Evolutionary conservation across 2,329 filamentous ascomycete species (phyloP).

Genomic region (Trichophyton benhamiae): DNA sequence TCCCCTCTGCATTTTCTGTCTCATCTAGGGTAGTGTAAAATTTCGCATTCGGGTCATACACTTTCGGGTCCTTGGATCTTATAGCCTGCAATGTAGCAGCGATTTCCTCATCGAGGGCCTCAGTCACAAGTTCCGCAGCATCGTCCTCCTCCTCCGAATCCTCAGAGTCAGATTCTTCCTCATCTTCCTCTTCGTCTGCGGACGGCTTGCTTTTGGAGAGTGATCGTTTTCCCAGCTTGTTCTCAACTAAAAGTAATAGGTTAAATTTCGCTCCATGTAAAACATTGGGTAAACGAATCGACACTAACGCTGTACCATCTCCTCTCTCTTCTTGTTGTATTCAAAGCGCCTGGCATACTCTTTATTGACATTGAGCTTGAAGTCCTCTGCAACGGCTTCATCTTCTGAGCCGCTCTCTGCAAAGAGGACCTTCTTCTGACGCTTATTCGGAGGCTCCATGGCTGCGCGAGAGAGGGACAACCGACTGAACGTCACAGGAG

Average conservation of each 20-base stretch:
- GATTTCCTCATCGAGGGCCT: slow-evolving; percentile 75
- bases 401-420: slow-evolving; percentile 30
- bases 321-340: slow-evolving; percentile 93
- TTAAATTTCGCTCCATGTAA: background rate
- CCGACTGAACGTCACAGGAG: background rate
- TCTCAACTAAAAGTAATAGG: slow-evolving; percentile 52
- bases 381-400: slow-evolving; percentile 23
- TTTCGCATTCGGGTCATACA: slow-evolving; percentile 68
- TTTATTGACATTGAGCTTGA: slow-evolving; percentile 67
- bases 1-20: slow-evolving; percentile 25
- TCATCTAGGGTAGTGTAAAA: slow-evolving; percentile 63
- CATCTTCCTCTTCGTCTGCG: slow-evolving; percentile 35
- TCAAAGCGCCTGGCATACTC: slow-evolving; percentile 85
- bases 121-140: slow-evolving; percentile 72
- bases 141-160: slow-evolving; percentile 78
- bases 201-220: slow-evolving; percentile 11
- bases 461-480: background rate
- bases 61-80: slow-evolving; percentile 74
- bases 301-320: slow-evolving; percentile 46
- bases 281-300: background rate
- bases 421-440: slow-evolving; percentile 29
- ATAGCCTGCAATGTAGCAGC: slow-evolving; percentile 78
- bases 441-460: slow-evolving; percentile 34
- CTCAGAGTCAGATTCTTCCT: slow-evolving; percentile 47
- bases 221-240: slow-evolving; percentile 57